Percentiles rank a stretch among this genome's conserved stretches.
Conservation (phyloP, 176 grass and related monocot genomes). For the Alopecurus myosuroides region DNA sequence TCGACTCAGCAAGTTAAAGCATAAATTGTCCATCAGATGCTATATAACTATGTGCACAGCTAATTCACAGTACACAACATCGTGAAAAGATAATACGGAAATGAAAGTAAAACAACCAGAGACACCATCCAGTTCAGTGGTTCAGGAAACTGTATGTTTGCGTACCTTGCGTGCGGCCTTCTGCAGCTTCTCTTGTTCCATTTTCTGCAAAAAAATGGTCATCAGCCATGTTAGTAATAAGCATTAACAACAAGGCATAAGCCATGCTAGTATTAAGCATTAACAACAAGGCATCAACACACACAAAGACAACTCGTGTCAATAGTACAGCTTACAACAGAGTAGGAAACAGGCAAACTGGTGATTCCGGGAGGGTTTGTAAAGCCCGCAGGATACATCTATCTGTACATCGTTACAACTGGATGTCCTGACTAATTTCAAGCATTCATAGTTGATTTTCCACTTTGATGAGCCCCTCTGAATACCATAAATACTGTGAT, state of each 20-base stretch:
- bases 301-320: background rate
- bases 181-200: constrained; percentile 79
- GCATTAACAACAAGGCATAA: no score
- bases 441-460: background rate
- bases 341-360: background rate
- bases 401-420: background rate
- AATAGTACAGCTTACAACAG: background rate
- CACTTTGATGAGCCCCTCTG: background rate
- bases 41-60: background rate
- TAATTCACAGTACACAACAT: no score
- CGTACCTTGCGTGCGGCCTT: constrained; percentile 70
- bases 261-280: no score
- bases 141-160: background rate
- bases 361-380: background rate
- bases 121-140: background rate
- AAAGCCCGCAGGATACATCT: background rate
- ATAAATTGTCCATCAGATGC: no score
- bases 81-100: background rate
- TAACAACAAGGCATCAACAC: background rate
- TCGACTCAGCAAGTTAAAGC: background rate
- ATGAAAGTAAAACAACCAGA: background rate
- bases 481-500: background rate
- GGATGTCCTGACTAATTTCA: background rate
- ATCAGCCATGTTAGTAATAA: background rate
- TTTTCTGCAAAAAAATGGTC: constrained; percentile 49